Base-by-base conservation (phyloP, 108 stramenopile genomes). In the Pseudonitzschia delicatissima region DNA sequence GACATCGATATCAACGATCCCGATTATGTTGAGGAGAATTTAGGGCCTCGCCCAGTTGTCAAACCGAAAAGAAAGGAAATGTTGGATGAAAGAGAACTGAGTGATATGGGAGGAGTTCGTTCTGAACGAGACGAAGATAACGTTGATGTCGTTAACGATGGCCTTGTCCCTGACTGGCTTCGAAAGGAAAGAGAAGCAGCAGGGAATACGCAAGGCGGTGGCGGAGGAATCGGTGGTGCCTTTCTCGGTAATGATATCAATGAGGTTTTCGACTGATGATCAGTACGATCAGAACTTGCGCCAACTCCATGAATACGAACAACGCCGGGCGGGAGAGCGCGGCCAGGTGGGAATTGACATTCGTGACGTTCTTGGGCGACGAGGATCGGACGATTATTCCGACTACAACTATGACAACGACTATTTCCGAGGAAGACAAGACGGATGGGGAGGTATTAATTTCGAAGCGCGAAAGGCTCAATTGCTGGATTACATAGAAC, bases 401-500 rank as follows among this genome's bases (percentile, higher is more conserved):
- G 81, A 82, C 29, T 72, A 77, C 39, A 69, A 64, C 11, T 74
- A 71, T 31, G 66, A 74, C 21, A 61, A 45, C 47, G 59, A 74
- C 27, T 57, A 69, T 36, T 66, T 60, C 25, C 59, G 71, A 23
- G 71, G 68, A 20, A 42, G 66, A 47, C 62, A 68, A 68, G 69
- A 31, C 32, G 68, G 32, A 1, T 77, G 72, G 52, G 68, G 72
- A 27, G 65, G 65, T n/a, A 68, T 70, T 4, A 82, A 71, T 45
- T 92, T 77, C 64, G 58, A 83, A 51, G 74, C 71, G 3, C 72
- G 90, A 32, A 92, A 87, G 42, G 67, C 70, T 13, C 73, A 77
- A 45, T 57, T 92, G 23, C 69, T 92, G 47, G 76, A 81, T 47
- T 87, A 85, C 75, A 80, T 66, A 29, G 79, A 82, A 60, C 76